Evolutionary conservation across 2,329 filamentous ascomycete species (phyloP).

Genomic region (Knufia fluminis): DNA sequence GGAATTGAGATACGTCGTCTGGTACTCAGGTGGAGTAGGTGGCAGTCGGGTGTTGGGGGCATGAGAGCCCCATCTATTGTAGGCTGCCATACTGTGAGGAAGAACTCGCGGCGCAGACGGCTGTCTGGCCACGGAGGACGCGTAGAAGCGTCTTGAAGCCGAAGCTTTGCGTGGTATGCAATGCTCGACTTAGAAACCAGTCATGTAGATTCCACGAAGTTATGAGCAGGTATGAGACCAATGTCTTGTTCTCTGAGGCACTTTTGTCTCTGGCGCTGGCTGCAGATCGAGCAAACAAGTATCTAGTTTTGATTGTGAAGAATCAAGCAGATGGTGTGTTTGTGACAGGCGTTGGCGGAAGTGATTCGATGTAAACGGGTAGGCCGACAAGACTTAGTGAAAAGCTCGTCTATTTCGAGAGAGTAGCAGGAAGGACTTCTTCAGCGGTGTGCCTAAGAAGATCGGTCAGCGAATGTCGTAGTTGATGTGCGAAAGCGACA

Average conservation of each 20-base stretch:
- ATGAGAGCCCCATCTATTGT: conserved; percentile 19
- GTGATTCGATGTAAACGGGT: neutral
- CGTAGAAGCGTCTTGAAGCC: conserved; percentile 14
- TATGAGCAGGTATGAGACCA: neutral
- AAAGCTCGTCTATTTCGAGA: conserved; percentile 35
- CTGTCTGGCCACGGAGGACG: conserved; percentile 18
- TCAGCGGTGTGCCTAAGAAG: conserved; percentile 1
- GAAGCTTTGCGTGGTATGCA: conserved; percentile 2
- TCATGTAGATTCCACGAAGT: neutral
- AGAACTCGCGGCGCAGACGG: conserved; percentile 4
- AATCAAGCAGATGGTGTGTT: neutral
- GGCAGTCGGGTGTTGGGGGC: conserved; percentile 21
- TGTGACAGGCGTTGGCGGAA: neutral
- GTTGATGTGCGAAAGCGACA: neutral
- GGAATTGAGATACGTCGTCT: conserved; percentile 19
- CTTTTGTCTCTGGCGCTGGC: neutral
- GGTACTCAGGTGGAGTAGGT: conserved; percentile 23
- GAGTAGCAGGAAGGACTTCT: neutral
- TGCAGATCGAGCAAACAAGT: conserved; percentile 1
- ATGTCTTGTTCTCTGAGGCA: too few species aligned
- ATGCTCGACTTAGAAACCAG: neutral
- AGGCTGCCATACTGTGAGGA: conserved; percentile 20
- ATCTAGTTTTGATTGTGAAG: neutral
- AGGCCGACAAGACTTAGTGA: conserved; percentile 42
- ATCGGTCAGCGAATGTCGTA: neutral